phyloP scores from a whole-genome alignment of 2,329 filamentous ascomycete species.

The Talaromyces amestolkiae region DNA sequence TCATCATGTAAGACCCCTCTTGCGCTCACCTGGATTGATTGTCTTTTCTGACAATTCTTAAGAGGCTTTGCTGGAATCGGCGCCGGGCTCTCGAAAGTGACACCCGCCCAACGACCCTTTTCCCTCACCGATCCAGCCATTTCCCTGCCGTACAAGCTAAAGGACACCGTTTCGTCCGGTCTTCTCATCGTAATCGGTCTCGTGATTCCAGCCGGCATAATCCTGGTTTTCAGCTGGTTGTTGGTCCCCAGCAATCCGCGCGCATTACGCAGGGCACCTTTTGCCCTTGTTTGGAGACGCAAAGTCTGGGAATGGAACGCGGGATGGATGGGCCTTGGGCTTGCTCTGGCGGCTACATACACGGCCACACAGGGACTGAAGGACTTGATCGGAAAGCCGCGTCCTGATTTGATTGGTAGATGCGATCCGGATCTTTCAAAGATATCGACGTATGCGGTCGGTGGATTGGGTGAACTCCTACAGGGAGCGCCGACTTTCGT shows the following conservation, averaged over 20 bases:
- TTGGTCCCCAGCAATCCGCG: conserved; percentile 68
- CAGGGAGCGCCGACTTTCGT: conserved; percentile 66
- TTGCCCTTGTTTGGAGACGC: conserved; percentile 67
- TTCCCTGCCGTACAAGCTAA: conserved; percentile 68
- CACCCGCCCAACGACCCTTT: conserved; percentile 69
- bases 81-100: conserved; percentile 56
- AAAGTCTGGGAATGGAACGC: conserved; percentile 91
- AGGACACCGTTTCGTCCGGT: conserved; percentile 69
- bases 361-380: conserved; percentile 85
- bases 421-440: conserved; percentile 73
- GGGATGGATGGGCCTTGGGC: conserved; percentile 76
- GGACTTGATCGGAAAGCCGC: conserved; percentile 64
- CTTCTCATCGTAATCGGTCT: conserved; percentile 64
- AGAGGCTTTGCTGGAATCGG: conserved; percentile 60
- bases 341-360: conserved; percentile 70
- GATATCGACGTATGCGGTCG: conserved; percentile 60
- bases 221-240: conserved; percentile 65
- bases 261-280: conserved; percentile 61
- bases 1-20: conserved; percentile 51
- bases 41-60: conserved; percentile 19
- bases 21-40: conserved; percentile 22
- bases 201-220: conserved; percentile 63
- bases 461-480: conserved; percentile 55
- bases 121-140: conserved; percentile 72
- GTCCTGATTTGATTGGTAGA: conserved; percentile 64